Percentiles rank a stretch among this genome's conserved stretches.
Conservation (phyloP, 148 eudicot genomes). For the Vaccinium darrowii region DNA sequence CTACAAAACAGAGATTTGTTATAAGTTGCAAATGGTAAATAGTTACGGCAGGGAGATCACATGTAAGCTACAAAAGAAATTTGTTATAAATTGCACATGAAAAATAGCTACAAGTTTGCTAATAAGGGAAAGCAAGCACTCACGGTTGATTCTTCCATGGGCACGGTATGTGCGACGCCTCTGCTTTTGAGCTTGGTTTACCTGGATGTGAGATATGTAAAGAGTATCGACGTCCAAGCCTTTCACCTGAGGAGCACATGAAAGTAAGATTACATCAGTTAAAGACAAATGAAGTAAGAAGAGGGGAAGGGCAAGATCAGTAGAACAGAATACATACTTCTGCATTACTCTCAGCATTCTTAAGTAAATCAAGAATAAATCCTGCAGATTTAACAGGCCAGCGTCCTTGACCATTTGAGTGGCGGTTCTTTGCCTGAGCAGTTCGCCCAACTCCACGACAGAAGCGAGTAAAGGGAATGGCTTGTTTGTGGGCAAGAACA, state of each 20-base stretch:
- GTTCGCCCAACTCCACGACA: conserved; percentile 74
- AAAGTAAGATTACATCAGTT: not conserved
- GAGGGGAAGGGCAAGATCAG: not conserved
- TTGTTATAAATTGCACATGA: not conserved
- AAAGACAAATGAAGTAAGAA: not conserved
- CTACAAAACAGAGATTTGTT: conserved; percentile 19
- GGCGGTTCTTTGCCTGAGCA: conserved; percentile 71
- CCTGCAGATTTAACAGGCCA: conserved; percentile 69
- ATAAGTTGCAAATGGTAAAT: not conserved
- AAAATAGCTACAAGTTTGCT: not conserved
- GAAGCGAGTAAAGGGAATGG: conserved; percentile 71
- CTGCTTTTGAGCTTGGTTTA: conserved; percentile 64
- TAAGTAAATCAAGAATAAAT: conserved; percentile 58
- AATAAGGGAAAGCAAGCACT: conserved; percentile 10
- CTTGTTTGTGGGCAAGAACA: conserved; percentile 70
- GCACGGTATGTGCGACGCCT: conserved; percentile 69
- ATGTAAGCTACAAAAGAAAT: conserved; percentile 41
- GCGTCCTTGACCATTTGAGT: conserved; percentile 73
- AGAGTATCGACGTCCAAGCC: conserved; percentile 63
- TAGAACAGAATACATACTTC: conserved; percentile 32
- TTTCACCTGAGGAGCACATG: conserved; percentile 36
- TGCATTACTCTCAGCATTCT: conserved; percentile 76
- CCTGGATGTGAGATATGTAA: conserved; percentile 61
- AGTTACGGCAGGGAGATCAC: conserved; percentile 55
- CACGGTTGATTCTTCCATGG: conserved; percentile 62